A percentile compares a stretch with the other conserved stretches of the same genome.
These are phyloP conservation scores for Exophiala aquamarina DNA, from an alignment of 2,329 filamentous ascomycete species.

Conservation along the genomic window DNA sequence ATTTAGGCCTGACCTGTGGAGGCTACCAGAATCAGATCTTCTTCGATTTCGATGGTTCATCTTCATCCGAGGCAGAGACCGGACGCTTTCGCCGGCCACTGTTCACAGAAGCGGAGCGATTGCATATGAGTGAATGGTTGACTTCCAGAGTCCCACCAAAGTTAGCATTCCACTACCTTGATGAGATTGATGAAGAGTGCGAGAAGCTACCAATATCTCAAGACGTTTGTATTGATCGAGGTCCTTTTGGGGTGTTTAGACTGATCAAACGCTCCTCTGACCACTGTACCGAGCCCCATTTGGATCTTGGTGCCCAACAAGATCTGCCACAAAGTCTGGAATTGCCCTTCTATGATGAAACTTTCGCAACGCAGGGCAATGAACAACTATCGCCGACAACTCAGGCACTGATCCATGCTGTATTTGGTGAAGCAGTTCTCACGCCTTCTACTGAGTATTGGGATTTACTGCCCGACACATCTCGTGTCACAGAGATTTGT, in stretches of 20 bases:
- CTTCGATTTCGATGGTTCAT: conserved; percentile 33
- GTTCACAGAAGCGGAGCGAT: conserved; percentile 40
- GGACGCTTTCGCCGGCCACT: conserved; percentile 43
- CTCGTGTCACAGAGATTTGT: conserved; percentile 3
- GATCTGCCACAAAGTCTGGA: neutral
- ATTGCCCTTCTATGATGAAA: neutral
- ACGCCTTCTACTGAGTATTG: conserved; percentile 3
- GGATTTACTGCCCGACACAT: neutral
- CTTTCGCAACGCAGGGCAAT: neutral
- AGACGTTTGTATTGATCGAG: conserved; percentile 3
- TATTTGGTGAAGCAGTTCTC: conserved; percentile 3
- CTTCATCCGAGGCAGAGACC: conserved; percentile 16
- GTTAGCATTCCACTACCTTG: conserved; percentile 18
- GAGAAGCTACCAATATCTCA: conserved; percentile 1
- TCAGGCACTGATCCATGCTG: conserved; percentile 1
- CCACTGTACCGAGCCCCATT: too few species aligned
- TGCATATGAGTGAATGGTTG: conserved; percentile 38
- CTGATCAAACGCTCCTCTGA: neutral
- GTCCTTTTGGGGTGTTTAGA: conserved; percentile 17
- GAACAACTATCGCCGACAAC: neutral
- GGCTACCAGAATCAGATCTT: conserved; percentile 43
- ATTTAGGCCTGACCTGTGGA: conserved; percentile 37
- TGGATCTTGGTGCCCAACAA: neutral
- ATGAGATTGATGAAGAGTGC: conserved; percentile 34
- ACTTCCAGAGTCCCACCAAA: conserved; percentile 34